Conservation (phyloP, 306 rosid genomes). For the Malus fusca region DNA sequence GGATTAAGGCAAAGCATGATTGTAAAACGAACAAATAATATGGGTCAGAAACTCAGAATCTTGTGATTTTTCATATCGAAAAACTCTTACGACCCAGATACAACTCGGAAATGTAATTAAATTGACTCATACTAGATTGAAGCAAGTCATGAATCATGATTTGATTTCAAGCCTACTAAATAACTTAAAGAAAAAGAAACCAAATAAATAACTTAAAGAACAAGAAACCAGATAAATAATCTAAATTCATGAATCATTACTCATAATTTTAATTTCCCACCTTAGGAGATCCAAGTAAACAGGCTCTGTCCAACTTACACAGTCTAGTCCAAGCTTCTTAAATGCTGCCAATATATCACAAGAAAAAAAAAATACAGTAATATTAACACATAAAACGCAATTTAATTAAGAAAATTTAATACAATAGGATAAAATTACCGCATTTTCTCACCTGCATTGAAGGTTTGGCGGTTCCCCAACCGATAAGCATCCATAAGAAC, state of each 20-base stretch:
- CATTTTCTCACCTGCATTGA: slow-evolving; percentile 64
- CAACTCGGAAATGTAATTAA: background rate
- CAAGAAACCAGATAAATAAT: background rate
- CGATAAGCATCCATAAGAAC: slow-evolving; percentile 82
- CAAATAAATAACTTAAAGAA: background rate
- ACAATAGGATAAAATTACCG: background rate
- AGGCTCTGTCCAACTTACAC: slow-evolving; percentile 89
- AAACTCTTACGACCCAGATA: background rate
- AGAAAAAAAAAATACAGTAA: background rate
- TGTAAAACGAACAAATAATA: background rate
- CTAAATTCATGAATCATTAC: background rate
- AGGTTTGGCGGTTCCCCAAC: slow-evolving; percentile 64
- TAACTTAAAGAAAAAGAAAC: background rate
- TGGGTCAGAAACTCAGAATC: background rate
- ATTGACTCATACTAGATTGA: background rate
- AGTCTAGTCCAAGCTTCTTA: slow-evolving; percentile 82
- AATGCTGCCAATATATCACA: slow-evolving; percentile 46
- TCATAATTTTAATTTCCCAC: too few species aligned
- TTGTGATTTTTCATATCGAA: background rate
- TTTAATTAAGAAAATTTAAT: background rate
- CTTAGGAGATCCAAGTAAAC: slow-evolving; percentile 44
- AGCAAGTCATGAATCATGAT: background rate
- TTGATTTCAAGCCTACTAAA: background rate
- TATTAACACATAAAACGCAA: background rate
- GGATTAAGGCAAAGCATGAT: too few species aligned